A percentile compares a stretch with the other conserved stretches of the same genome.
Conservation (phyloP, 2,329 filamentous ascomycete species). For the Venturia asperata region DNA sequence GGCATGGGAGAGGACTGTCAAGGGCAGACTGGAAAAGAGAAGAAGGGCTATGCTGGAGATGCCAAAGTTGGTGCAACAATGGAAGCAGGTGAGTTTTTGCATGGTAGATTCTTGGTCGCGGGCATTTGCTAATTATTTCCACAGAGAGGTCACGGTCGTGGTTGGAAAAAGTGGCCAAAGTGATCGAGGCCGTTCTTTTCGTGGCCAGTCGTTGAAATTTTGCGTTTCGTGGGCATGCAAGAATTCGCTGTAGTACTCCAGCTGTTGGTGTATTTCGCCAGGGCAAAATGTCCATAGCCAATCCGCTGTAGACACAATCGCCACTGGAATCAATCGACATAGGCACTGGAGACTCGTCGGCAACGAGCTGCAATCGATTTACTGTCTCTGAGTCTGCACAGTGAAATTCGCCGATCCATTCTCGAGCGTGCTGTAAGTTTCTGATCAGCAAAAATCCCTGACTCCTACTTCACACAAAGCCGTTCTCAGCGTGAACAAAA, state of each 20-base stretch:
- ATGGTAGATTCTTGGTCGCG: conserved; percentile 19
- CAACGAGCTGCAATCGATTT: background rate
- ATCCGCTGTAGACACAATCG: background rate
- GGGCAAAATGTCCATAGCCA: background rate
- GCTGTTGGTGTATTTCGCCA: background rate
- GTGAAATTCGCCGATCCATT: background rate
- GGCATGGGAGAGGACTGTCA: conserved; percentile 79
- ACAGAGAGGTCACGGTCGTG: conserved; percentile 62
- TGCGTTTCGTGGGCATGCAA: background rate
- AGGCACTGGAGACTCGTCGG: background rate
- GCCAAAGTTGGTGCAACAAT: conserved; percentile 83
- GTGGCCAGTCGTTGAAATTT: background rate
- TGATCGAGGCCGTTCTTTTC: conserved; percentile 24
- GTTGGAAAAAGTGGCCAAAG: conserved; percentile 69
- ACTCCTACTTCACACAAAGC: too few relatives aligned
- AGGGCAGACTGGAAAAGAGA: conserved; percentile 75
- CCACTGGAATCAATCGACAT: background rate
- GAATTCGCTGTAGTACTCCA: too few relatives aligned
- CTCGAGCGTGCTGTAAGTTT: background rate
- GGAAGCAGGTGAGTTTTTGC: conserved; percentile 69
- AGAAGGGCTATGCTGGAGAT: conserved; percentile 91
- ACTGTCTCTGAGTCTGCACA: background rate
- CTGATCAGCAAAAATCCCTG: background rate
- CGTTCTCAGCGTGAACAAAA: too few relatives aligned
- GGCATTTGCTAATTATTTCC: conserved; percentile 31